Evolutionary conservation across 805 yeast species (phyloP).

Genomic region (Yarrowia porcina): DNA sequence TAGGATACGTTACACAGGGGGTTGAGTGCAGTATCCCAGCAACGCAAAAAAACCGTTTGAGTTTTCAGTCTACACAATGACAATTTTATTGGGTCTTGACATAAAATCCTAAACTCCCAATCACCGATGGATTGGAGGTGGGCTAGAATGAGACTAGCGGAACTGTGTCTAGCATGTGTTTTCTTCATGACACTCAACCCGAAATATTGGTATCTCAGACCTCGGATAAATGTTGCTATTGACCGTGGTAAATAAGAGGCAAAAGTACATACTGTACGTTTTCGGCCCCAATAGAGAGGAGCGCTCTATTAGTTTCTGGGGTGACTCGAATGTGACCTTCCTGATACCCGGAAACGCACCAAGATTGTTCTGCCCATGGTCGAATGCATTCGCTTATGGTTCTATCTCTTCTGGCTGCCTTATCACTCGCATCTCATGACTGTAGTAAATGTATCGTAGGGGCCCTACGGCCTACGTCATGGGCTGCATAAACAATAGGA

Average conservation of each 20-base stretch:
- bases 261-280: too few relatives aligned
- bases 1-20: too few relatives aligned
- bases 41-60: not conserved
- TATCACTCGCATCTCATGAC: not conserved
- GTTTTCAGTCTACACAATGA: not conserved
- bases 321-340: not conserved
- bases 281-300: too few relatives aligned
- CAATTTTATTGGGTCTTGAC: not conserved
- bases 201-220: not conserved
- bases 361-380: too few relatives aligned
- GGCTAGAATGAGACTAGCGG: conserved; percentile 16
- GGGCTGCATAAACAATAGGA: conserved; percentile 12
- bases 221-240: too few relatives aligned
- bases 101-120: not conserved
- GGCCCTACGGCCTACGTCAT: not conserved
- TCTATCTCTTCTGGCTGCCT: not conserved
- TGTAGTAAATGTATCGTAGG: not conserved
- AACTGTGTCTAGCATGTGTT: not conserved
- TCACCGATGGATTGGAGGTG: conserved; percentile 3
- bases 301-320: too few relatives aligned
- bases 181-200: not conserved
- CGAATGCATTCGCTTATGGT: not conserved
- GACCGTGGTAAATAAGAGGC: too few relatives aligned
- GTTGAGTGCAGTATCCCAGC: not conserved
- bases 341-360: too few relatives aligned